phyloP scores from a whole-genome alignment of 768 basidiomycete genomes.

The Podaxis carcinomalis region DNA sequence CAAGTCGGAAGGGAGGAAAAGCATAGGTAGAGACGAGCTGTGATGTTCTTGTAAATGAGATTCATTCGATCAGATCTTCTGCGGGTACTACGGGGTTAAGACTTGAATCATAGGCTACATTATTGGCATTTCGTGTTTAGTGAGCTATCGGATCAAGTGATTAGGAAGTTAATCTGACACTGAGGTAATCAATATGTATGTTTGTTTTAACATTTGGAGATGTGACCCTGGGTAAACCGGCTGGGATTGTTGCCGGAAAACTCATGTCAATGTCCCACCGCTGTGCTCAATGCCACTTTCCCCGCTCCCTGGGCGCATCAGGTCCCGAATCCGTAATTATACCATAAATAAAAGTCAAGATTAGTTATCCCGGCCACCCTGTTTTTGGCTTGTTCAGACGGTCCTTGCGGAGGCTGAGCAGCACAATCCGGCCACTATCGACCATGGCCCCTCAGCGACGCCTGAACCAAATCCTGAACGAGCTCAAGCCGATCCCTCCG shows the following conservation, averaged over 20 bases:
- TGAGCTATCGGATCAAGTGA: no score
- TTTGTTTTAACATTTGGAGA: neutral
- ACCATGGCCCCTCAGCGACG: conserved; percentile 40
- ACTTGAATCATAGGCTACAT: no score
- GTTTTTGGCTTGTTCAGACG: conserved; percentile 4
- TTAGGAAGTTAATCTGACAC: neutral
- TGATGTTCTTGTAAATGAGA: neutral
- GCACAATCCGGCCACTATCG: neutral
- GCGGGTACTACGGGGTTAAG: neutral
- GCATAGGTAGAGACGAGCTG: neutral
- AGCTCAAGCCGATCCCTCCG: conserved; percentile 34
- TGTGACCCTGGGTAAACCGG: conserved; percentile 7
- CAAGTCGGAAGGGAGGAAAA: neutral
- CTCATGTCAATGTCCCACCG: conserved; percentile 1
- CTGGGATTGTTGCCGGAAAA: conserved; percentile 5
- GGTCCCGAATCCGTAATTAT: neutral
- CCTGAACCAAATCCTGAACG: conserved; percentile 42
- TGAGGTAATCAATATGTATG: neutral
- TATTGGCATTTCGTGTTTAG: no score
- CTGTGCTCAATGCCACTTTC: neutral
- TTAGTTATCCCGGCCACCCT: neutral
- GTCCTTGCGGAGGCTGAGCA: conserved; percentile 5
- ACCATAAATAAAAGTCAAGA: conserved; percentile 4
- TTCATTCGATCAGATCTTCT: neutral
- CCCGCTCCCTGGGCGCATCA: conserved; percentile 4